A percentile compares a stretch with the other conserved stretches of the same genome.
These are phyloP conservation scores for Leonotis leonurus DNA, from an alignment of 257 asterid genomes.

Conservation along the genomic window DNA sequence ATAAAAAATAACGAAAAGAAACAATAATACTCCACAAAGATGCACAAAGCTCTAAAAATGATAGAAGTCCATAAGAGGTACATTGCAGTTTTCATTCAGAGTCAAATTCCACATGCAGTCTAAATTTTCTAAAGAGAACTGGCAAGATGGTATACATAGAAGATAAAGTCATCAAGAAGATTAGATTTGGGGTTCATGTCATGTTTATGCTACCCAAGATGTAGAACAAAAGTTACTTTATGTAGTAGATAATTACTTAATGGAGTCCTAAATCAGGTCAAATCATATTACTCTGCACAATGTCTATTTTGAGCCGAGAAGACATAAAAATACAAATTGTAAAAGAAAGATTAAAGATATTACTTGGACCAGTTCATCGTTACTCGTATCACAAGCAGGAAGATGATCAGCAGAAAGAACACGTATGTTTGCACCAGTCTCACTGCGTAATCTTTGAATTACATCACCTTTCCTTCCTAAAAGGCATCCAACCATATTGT, in stretches of 20 bases:
- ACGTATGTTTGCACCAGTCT: constrained; percentile 78
- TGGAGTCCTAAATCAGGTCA: neutral
- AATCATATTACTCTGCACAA: neutral
- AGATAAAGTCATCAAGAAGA: neutral
- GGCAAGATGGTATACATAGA: neutral
- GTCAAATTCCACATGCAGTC: neutral
- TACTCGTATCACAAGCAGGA: constrained; percentile 54
- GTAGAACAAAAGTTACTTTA: neutral
- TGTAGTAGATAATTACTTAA: neutral
- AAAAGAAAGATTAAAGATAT: constrained; percentile 14
- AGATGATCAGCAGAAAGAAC: constrained; percentile 62
- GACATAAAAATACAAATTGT: constrained; percentile 4
- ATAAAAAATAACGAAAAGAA: too few relatives aligned
- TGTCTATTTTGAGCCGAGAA: neutral
- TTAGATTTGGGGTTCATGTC: neutral
- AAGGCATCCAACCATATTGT: constrained; percentile 61
- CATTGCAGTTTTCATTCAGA: neutral
- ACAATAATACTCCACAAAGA: too few relatives aligned
- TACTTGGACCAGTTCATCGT: constrained; percentile 75
- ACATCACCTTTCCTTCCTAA: constrained; percentile 80
- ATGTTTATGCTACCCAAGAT: neutral
- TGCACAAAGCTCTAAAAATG: neutral
- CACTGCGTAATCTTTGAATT: constrained; percentile 70
- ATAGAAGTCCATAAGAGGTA: neutral
- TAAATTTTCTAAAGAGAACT: neutral